Evolutionary conservation across 108 stramenopile species (phyloP).

Genomic region (Pseudonitzschia multistriata): DNA sequence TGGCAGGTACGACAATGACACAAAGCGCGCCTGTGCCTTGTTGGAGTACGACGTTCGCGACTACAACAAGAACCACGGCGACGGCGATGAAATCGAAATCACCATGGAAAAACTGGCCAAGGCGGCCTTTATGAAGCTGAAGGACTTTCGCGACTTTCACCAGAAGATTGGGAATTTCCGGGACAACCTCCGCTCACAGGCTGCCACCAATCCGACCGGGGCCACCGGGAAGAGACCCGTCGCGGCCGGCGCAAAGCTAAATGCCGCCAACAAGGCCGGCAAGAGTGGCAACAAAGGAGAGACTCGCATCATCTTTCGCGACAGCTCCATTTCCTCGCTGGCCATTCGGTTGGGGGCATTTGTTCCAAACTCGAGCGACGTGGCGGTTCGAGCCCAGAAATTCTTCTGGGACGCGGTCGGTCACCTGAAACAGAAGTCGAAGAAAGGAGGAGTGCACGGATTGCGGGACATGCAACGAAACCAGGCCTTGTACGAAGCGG

Average conservation of each 20-base stretch:
- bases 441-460: background rate
- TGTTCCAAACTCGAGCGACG: slow-evolving; percentile 30
- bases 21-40: slow-evolving; percentile 33
- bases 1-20: slow-evolving; percentile 34
- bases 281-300: background rate
- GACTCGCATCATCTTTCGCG: background rate
- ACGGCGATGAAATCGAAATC: slow-evolving; percentile 10
- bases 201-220: background rate
- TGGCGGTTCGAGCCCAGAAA: slow-evolving; percentile 27
- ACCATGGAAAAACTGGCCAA: slow-evolving; percentile 29
- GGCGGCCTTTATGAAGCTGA: slow-evolving; percentile 31
- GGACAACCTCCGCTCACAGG: background rate
- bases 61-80: background rate
- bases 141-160: slow-evolving; percentile 33
- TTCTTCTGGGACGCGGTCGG: slow-evolving; percentile 16
- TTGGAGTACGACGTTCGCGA: slow-evolving; percentile 39
- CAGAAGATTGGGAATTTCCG: slow-evolving; percentile 35
- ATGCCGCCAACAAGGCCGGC: background rate
- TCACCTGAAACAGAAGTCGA: background rate
- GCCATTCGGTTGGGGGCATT: slow-evolving; percentile 39
- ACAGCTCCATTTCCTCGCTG: slow-evolving; percentile 27
- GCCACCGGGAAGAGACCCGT: background rate
- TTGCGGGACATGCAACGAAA: slow-evolving; percentile 41
- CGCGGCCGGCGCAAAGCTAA: background rate
- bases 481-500: slow-evolving; percentile 54